These are phyloP conservation scores for Hanseniaspora meyeri DNA, from an alignment of 805 yeast species.

Conservation along the genomic window DNA sequence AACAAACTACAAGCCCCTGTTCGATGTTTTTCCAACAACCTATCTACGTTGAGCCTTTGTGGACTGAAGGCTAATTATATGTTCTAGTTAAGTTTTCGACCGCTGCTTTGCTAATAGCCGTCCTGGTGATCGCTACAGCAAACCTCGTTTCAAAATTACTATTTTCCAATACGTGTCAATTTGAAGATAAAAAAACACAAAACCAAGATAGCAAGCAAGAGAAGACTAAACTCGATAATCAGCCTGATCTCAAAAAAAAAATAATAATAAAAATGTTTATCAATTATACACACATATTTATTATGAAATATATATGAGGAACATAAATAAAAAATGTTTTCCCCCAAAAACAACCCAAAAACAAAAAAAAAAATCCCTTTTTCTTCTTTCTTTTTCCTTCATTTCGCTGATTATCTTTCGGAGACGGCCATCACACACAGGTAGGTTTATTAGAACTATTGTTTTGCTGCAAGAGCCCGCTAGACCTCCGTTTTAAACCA, in stretches of 20 bases:
- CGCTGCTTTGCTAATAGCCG: constrained; percentile 43
- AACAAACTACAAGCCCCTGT: no score
- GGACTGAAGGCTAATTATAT: constrained; percentile 54
- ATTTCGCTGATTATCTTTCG: constrained; percentile 40
- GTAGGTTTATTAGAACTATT: constrained; percentile 59
- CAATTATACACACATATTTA: neutral
- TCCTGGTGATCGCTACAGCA: constrained; percentile 59
- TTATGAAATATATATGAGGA: no score
- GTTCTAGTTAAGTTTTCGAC: constrained; percentile 55
- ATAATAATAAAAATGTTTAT: neutral
- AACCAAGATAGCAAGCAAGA: constrained; percentile 24
- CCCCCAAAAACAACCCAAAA: no score
- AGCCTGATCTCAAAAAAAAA: neutral
- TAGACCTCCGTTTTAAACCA: constrained; percentile 66
- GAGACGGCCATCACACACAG: constrained; percentile 62
- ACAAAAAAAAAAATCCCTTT: neutral
- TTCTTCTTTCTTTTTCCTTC: constrained; percentile 9
- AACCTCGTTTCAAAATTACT: constrained; percentile 54
- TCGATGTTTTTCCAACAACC: no score
- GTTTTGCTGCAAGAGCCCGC: constrained; percentile 68
- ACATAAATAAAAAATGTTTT: neutral
- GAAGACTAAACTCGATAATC: constrained; percentile 19
- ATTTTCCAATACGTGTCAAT: constrained; percentile 73
- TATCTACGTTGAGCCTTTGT: constrained; percentile 21
- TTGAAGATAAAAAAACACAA: constrained; percentile 44